These are phyloP conservation scores for Corynascus novoguineensis DNA, from an alignment of 495 filamentous ascomycete species.

Conservation along the genomic window DNA sequence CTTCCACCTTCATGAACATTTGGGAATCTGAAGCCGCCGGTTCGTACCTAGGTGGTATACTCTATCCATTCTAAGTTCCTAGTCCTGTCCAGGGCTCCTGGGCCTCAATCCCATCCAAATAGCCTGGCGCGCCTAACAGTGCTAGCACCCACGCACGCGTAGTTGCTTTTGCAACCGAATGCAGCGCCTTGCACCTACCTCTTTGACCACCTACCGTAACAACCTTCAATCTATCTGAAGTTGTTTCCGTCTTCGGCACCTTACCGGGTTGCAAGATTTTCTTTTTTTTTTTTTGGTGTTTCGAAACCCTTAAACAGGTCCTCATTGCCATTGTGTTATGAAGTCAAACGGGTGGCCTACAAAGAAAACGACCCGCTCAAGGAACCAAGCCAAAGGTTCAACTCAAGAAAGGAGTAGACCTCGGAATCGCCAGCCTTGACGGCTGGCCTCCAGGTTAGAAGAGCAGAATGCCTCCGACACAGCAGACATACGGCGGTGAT, in stretches of 20 bases:
- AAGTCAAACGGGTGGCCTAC: background rate
- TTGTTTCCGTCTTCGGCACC: background rate
- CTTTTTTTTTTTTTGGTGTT: too few relatives aligned
- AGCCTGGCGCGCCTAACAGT: background rate
- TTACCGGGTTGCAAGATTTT: too few relatives aligned
- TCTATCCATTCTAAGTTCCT: too few relatives aligned
- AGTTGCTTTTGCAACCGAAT: background rate
- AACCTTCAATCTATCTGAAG: background rate
- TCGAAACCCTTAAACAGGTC: background rate
- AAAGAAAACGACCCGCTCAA: background rate
- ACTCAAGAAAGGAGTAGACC: background rate
- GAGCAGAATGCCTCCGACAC: slow-evolving; percentile 17
- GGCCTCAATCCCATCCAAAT: too few relatives aligned
- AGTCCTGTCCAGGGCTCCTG: too few relatives aligned
- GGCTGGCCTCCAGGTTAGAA: background rate
- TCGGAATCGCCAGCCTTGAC: background rate
- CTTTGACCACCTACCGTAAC: background rate
- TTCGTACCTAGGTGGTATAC: too few relatives aligned
- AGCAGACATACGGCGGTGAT: slow-evolving; percentile 10
- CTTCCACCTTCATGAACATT: too few relatives aligned
- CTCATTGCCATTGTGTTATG: background rate
- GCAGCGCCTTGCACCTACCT: background rate
- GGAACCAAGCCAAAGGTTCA: background rate
- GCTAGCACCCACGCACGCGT: background rate
- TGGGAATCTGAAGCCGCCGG: too few relatives aligned